phyloP scores from a whole-genome alignment of 108 stramenopile genomes.

The Cyclotella choctawhatcheeana region DNA sequence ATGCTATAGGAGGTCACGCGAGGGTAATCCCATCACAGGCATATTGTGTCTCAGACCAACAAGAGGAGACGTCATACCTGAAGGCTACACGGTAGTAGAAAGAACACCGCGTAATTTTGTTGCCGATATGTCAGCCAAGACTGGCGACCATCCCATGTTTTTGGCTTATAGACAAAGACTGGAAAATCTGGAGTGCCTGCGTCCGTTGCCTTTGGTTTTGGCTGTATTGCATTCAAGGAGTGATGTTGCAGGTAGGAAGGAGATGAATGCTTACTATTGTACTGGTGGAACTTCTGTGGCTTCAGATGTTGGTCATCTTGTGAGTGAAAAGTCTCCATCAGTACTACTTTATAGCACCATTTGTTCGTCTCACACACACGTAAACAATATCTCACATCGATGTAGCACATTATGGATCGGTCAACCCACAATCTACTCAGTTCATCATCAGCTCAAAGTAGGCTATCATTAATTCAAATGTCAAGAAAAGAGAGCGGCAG shows the following conservation, averaged over 20 bases:
- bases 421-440: conserved; percentile 81
- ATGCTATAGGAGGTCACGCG: conserved; percentile 86
- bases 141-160: conserved; percentile 56
- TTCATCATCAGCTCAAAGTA: conserved; percentile 77
- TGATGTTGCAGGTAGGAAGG: conserved; percentile 25
- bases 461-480: conserved; percentile 72
- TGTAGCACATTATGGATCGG: conserved; percentile 82
- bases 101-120: conserved; percentile 76
- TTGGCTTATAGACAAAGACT: conserved; percentile 85
- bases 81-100: conserved; percentile 88
- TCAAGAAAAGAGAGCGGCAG: conserved; percentile 52
- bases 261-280: conserved; percentile 79
- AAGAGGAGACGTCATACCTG: conserved; percentile 72
- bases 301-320: conserved; percentile 73
- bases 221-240: conserved; percentile 51
- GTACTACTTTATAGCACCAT: too few relatives aligned
- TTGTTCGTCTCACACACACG: background rate
- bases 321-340: background rate
- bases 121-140: conserved; percentile 59
- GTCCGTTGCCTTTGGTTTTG: conserved; percentile 78
- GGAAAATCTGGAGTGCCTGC: conserved; percentile 79
- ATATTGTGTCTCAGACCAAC: conserved; percentile 70
- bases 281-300: conserved; percentile 79
- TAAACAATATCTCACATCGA: background rate
- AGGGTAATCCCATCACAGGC: conserved; percentile 89